Evolutionary conservation across 2,329 filamentous ascomycete genomes (phyloP), one percentile per base, ranked within the genome.

Genomic region (Xylariaceae sp.): DNA sequence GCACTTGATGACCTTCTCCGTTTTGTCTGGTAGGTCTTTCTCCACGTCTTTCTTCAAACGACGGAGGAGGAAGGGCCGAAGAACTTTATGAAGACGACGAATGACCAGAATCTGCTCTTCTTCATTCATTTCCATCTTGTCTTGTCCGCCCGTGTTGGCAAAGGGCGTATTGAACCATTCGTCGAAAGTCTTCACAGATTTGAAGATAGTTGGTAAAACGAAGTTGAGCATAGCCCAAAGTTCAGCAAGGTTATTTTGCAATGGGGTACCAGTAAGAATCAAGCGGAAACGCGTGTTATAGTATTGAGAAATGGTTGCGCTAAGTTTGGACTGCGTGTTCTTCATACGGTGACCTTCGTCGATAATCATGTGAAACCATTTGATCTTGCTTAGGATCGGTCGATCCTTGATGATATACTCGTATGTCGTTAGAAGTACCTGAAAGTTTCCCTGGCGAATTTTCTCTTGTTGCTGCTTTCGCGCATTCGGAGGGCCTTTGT

Each of bases 91-190:
- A 55, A 99, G 80, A 79, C 94, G 93, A 69, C 92, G 89, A 80
- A 99, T 99, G 65, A 99, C 91, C 51, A 99, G 88, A 72, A 99
- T 84, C 70, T 96, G 91, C 73, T 99, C 94, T 94, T 99, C 94
- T 94, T 99, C 94, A 12, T 89, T 96, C 57, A 99, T 79, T 68
- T 97, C 93, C 89, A 99, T 99, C 78, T 94, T 96, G 73, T 99
- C 94, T 73, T 97, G 93, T 39, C 90, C 87, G 72, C 94, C 94
- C 5, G 94, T 99, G 69, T 99, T 99, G 62, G 94, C 94, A 70
- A 99, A 99, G 0, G 94, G 94, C 22, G 94, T 99, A 69, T 97
- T 99, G 84, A 99, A 99, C 94, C 94, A 99, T 71, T 99, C 94
- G 70, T 99, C 94, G 67, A 99, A 99, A 2, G 93, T 97, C 69